phyloP scores from a whole-genome alignment of 495 filamentous ascomycete genomes.

The Podospora australis region DNA sequence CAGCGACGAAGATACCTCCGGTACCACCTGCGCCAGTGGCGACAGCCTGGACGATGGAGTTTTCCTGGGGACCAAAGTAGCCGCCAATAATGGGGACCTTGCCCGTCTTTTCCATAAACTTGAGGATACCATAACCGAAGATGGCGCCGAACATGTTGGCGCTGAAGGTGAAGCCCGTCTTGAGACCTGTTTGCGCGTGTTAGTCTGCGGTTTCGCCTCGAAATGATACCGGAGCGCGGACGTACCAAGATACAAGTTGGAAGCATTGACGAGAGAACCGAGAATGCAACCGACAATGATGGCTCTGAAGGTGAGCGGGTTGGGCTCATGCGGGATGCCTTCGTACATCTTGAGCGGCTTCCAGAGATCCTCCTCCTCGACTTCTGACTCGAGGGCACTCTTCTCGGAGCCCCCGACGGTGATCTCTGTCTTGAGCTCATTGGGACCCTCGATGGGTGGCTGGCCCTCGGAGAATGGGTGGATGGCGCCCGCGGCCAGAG shows the following conservation, averaged over 20 bases:
- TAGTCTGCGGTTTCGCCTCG: constrained; percentile 17
- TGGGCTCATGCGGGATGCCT: constrained; percentile 34
- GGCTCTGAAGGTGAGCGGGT: constrained; percentile 53
- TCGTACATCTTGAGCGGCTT: constrained; percentile 42
- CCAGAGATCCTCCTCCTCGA: constrained; percentile 36
- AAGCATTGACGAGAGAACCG: constrained; percentile 56
- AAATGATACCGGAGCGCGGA: not conserved
- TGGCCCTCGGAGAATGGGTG: constrained; percentile 24
- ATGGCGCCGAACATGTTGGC: constrained; percentile 57
- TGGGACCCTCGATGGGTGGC: constrained; percentile 16
- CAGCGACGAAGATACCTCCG: constrained; percentile 57
- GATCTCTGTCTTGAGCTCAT: constrained; percentile 17
- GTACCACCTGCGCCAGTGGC: constrained; percentile 59
- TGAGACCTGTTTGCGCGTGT: constrained; percentile 39
- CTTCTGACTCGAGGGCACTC: constrained; percentile 16
- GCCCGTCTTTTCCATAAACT: constrained; percentile 40
- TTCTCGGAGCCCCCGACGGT: constrained; percentile 14
- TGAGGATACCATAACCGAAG: constrained; percentile 61
- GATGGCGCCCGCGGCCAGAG: constrained; percentile 10
- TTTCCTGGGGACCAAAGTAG: constrained; percentile 58
- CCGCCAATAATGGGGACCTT: constrained; percentile 53
- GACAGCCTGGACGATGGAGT: constrained; percentile 59
- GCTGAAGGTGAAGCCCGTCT: constrained; percentile 59
- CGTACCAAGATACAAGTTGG: constrained; percentile 58
- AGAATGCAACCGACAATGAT: constrained; percentile 51